Evolutionary conservation across 139 green algal species (phyloP).

Genomic region (Tetraselmis striata): DNA sequence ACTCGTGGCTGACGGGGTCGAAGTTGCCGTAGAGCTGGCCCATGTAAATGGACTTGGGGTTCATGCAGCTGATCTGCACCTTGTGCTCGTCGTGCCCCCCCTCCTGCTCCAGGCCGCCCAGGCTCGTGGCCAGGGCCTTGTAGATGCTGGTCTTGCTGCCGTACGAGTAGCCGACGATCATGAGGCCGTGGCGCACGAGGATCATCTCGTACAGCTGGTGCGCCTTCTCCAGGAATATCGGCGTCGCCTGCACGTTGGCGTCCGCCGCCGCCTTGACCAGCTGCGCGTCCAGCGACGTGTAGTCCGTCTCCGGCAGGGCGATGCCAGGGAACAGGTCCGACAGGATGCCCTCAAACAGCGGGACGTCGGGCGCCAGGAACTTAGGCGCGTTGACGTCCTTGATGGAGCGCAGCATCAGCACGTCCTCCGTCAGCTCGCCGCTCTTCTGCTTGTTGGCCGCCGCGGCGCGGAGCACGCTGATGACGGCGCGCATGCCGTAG

Average conservation of each 20-base stretch:
- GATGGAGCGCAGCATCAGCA: slow-evolving; percentile 68
- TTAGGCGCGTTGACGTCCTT: slow-evolving; percentile 77
- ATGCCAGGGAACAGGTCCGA: slow-evolving; percentile 67
- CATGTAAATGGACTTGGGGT: slow-evolving; percentile 70
- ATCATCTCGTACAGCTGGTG: slow-evolving; percentile 84
- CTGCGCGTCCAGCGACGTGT: slow-evolving; percentile 34
- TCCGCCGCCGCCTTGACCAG: slow-evolving; percentile 29
- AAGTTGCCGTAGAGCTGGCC: slow-evolving; percentile 68
- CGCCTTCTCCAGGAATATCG: slow-evolving; percentile 66
- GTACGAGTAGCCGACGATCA: slow-evolving; percentile 67
- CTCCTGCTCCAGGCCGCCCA: slow-evolving; percentile 44
- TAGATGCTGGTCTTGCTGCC: slow-evolving; percentile 61
- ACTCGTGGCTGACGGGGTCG: slow-evolving; percentile 59
- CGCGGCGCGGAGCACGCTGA: slow-evolving; percentile 66
- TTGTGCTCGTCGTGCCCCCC: slow-evolving; percentile 47
- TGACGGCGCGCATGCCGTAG: slow-evolving; percentile 77
- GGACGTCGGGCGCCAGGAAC: slow-evolving; percentile 75
- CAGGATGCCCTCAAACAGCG: slow-evolving; percentile 74
- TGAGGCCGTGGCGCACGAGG: slow-evolving; percentile 72
- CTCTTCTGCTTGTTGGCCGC: slow-evolving; percentile 63
- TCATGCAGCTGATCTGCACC: slow-evolving; percentile 49
- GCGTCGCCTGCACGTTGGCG: slow-evolving; percentile 49
- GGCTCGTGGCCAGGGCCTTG: slow-evolving; percentile 40
- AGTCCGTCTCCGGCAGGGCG: slow-evolving; percentile 51
- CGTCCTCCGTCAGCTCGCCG: slow-evolving; percentile 35